A percentile compares a stretch with the other conserved stretches of the same genome.
These are phyloP conservation scores for Podaxis pistillaris DNA, from an alignment of 768 basidiomycete genomes.

Conservation along the genomic window DNA sequence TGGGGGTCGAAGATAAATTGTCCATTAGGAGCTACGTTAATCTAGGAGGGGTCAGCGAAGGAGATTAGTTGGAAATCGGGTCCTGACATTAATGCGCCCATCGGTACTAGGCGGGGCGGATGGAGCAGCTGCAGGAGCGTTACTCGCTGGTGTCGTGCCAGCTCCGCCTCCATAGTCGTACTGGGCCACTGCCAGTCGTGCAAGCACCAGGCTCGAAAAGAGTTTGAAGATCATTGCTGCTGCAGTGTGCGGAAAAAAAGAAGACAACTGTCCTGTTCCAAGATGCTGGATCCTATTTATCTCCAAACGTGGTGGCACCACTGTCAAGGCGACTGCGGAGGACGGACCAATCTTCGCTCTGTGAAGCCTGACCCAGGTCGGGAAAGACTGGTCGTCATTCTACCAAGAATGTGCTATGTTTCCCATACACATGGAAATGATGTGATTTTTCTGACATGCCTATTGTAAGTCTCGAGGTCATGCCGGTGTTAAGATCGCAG, in stretches of 20 bases:
- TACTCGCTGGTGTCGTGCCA: conserved; percentile 18
- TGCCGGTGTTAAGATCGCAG: neutral
- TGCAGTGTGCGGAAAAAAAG: conserved; percentile 1
- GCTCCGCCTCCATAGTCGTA: conserved; percentile 25
- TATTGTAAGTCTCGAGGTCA: neutral
- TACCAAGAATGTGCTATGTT: conserved; percentile 1
- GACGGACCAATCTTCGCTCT: neutral
- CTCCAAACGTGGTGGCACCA: neutral
- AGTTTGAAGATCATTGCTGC: conserved; percentile 3
- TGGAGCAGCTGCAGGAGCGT: conserved; percentile 29
- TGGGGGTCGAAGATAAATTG: conserved; percentile 41
- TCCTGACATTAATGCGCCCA: conserved; percentile 35
- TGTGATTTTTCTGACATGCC: neutral
- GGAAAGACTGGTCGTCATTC: neutral
- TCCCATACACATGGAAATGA: conserved; percentile 12
- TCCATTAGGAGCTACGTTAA: conserved; percentile 41
- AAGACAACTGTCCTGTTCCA: neutral
- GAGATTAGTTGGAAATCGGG: neutral
- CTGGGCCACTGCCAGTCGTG: conserved; percentile 36
- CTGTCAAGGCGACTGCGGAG: conserved; percentile 14
- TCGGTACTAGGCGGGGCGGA: conserved; percentile 37
- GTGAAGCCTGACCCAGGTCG: neutral
- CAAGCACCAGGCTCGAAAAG: conserved; percentile 1
- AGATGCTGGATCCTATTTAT: conserved; percentile 6
- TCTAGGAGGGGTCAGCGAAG: conserved; percentile 23